Conservation (phyloP, 2,329 filamentous ascomycete species). For the Monosporascus sp. region DNA sequence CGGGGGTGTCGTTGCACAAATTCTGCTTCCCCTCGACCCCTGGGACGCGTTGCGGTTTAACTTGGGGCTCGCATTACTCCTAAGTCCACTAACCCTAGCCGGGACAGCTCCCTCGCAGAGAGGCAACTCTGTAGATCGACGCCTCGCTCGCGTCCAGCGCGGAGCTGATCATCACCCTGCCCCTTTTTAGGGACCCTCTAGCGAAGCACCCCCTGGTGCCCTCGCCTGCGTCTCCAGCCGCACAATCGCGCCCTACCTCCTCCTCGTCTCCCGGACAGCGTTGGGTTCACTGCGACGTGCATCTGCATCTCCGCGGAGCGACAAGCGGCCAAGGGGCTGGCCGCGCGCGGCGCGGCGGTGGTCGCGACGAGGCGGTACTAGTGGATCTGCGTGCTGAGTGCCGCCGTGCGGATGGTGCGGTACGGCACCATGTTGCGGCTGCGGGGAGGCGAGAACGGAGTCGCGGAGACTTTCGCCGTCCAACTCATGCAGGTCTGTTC, state of each 20-base stretch:
- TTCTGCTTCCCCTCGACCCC: conserved; percentile 35
- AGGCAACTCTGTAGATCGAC: conserved; percentile 39
- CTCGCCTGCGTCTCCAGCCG: conserved; percentile 37
- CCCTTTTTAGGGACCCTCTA: conserved; percentile 38
- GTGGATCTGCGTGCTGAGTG: conserved; percentile 37
- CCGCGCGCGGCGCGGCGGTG: conserved; percentile 34
- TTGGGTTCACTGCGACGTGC: conserved; percentile 40
- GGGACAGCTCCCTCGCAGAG: conserved; percentile 35
- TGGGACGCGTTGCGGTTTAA: conserved; percentile 42
- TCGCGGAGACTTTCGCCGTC: conserved; percentile 41
- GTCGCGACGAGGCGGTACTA: conserved; percentile 39
- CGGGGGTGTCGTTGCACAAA: conserved; percentile 21
- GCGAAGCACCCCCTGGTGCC: conserved; percentile 42
- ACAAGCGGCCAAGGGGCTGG: conserved; percentile 36
- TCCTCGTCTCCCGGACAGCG: conserved; percentile 35
- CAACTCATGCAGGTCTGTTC: conserved; percentile 45
- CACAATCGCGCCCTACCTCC: conserved; percentile 35
- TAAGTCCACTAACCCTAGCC: conserved; percentile 43
- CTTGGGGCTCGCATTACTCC: conserved; percentile 40
- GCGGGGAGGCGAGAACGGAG: conserved; percentile 36
- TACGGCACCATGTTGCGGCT: conserved; percentile 47
- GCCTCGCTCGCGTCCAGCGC: conserved; percentile 38
- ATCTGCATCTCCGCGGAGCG: conserved; percentile 43
- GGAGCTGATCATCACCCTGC: conserved; percentile 35
- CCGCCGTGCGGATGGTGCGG: conserved; percentile 38